Conservation (phyloP, 164 flowering plant genomes). For the Aristolochia fimbriata region DNA sequence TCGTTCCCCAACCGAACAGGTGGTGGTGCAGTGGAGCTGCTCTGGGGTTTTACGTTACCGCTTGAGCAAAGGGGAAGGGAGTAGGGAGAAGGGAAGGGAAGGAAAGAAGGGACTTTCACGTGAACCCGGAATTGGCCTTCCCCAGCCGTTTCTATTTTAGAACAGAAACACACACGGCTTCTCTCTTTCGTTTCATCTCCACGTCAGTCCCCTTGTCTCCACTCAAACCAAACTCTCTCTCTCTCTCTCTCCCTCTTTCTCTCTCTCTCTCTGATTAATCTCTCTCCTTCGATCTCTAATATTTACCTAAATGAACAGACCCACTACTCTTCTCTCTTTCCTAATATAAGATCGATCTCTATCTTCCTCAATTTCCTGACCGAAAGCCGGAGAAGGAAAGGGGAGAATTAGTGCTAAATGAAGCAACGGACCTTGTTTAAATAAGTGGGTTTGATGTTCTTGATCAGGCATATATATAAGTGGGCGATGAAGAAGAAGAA, state of each 20-base stretch:
- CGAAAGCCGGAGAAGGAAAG: no score
- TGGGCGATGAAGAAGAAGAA: no score
- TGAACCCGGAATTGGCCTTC: neutral
- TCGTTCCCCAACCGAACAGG: neutral
- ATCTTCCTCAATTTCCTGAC: neutral
- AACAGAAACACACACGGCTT: conserved; percentile 2
- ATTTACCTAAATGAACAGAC: no score
- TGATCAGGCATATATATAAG: no score
- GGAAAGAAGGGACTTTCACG: conserved; percentile 3
- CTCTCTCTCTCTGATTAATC: neutral
- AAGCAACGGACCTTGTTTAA: no score
- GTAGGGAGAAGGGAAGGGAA: neutral
- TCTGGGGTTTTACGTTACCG: conserved; percentile 9
- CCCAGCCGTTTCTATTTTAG: neutral
- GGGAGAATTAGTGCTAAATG: no score
- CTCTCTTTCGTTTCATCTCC: conserved; percentile 6
- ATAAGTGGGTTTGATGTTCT: no score
- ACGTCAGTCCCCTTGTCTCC: conserved; percentile 4
- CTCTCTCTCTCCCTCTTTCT: neutral
- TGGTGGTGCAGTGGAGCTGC: neutral
- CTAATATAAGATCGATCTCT: no score
- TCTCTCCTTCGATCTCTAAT: neutral
- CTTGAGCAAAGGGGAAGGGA: neutral
- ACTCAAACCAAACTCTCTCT: neutral
- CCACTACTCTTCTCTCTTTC: conserved; percentile 6